These are phyloP conservation scores for Rhipidocladum racemiflorum DNA, from an alignment of 176 grass and related monocot genomes.

Conservation along the genomic window DNA sequence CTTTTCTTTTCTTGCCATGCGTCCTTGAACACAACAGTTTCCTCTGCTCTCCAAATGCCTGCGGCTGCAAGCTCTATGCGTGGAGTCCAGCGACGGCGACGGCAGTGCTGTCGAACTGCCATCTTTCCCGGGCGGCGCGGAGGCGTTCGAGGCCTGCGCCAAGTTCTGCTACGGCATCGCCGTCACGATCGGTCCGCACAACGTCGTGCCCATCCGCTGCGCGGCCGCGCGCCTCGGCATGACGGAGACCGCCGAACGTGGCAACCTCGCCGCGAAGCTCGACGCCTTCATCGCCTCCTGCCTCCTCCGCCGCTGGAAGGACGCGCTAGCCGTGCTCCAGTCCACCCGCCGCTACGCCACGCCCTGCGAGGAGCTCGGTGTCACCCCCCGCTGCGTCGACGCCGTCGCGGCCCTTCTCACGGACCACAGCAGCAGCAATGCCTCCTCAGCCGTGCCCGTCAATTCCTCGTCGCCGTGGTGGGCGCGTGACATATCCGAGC, in stretches of 20 bases:
- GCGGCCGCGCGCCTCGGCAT: slow-evolving; percentile 69
- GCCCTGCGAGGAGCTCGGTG: slow-evolving; percentile 53
- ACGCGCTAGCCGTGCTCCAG: slow-evolving; percentile 56
- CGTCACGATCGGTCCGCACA: slow-evolving; percentile 61
- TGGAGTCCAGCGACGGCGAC: not conserved
- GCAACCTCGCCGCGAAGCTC: slow-evolving; percentile 72
- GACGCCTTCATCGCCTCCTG: slow-evolving; percentile 67
- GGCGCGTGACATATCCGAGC: slow-evolving; percentile 49
- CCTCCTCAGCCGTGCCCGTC: not conserved
- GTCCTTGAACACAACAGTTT: slow-evolving; percentile 44
- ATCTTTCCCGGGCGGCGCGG: slow-evolving; percentile 55
- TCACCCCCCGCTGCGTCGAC: slow-evolving; percentile 56
- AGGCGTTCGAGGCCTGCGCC: slow-evolving; percentile 74
- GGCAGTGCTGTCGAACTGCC: slow-evolving; percentile 23
- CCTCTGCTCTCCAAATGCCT: slow-evolving; percentile 75
- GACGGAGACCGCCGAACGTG: slow-evolving; percentile 47
- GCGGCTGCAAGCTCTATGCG: slow-evolving; percentile 51
- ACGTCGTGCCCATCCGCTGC: slow-evolving; percentile 61
- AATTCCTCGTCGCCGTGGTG: slow-evolving; percentile 40
- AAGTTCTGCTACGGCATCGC: slow-evolving; percentile 83
- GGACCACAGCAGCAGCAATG: not conserved
- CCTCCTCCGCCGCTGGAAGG: slow-evolving; percentile 78
- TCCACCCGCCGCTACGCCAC: slow-evolving; percentile 25
- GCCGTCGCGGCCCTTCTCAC: slow-evolving; percentile 45
- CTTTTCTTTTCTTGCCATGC: not conserved